Base-by-base conservation (phyloP, 2,329 filamentous ascomycete species). In the Hymenoscyphus linearis region DNA sequence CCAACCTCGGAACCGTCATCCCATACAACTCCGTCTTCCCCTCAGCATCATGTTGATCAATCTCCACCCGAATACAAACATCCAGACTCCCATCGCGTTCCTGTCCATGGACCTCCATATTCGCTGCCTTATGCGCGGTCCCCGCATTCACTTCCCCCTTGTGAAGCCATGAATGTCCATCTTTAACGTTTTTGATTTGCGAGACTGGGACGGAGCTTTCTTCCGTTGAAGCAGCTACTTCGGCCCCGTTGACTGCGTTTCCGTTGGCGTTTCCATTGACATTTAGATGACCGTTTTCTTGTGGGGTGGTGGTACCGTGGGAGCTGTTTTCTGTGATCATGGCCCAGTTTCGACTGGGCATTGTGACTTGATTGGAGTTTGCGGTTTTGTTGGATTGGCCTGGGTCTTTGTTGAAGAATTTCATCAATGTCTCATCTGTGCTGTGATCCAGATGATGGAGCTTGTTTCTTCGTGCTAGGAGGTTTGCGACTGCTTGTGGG, bases 331-430 rank as follows among this genome's bases (percentile, higher is more conserved):
- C 90, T 18, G 90, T 89, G 63, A 99, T 87, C 50, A 90, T 88
- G 70, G 93, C 93, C 82, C 91, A 99, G 74, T 99, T 99, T 26
- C 95, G 86, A 66, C 91, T 93, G 2, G 96, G 85, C 75, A 97
- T 97, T 12, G 93, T 97, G 64, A 91, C 89, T 65, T 90, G 83
- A 75, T 97, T 97, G 71, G 82, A 88, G 52, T 78, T 78, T 0
- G 86, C 83, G 3, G 88, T 90, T 77, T 93, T 96, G 82, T 57
- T 90, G 71, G 74, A 84, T 72, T 75, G 82, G 68, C 96, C 92
- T 0, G 96, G 92, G 69, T 97, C 93, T 70, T 90, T 88, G 64
- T 91, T 84, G 75, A 99, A 99, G 69, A 98, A 86, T n/a, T 89
- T 87, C 67, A 98, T 87, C 75, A 98, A 86, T 47, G 95, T 93